These are phyloP conservation scores for Diaporthe velutina DNA, from an alignment of 2,329 filamentous ascomycete genomes.

Conservation along the genomic window DNA sequence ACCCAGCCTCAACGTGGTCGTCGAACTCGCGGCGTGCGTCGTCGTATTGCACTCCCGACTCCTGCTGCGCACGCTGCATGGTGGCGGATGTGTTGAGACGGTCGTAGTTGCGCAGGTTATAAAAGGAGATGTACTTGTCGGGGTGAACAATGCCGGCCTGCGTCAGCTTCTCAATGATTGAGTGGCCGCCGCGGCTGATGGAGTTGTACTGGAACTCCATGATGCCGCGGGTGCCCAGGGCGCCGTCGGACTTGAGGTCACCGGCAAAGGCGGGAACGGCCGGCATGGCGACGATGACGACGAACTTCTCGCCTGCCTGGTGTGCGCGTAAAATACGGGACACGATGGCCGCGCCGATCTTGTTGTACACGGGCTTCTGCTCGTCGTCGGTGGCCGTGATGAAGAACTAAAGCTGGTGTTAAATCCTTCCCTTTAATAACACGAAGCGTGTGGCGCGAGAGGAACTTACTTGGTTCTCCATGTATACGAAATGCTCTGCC, in stretches of 20 bases:
- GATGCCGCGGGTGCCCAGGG: slow-evolving; percentile 83
- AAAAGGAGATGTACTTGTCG: slow-evolving; percentile 82
- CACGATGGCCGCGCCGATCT: slow-evolving; percentile 83
- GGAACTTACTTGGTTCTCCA: slow-evolving; percentile 74
- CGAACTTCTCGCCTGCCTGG: slow-evolving; percentile 74
- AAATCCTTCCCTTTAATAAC: background rate
- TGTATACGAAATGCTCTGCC: slow-evolving; percentile 81
- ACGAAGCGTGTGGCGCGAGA: too few species aligned
- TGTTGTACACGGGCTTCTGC: slow-evolving; percentile 81
- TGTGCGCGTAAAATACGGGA: slow-evolving; percentile 81
- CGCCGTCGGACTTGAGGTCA: slow-evolving; percentile 79
- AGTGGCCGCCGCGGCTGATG: slow-evolving; percentile 82
- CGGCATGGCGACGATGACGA: slow-evolving; percentile 83
- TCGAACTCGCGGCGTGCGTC: slow-evolving; percentile 74
- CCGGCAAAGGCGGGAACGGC: slow-evolving; percentile 87
- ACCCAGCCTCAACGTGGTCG: slow-evolving; percentile 63
- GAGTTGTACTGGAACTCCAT: slow-evolving; percentile 90
- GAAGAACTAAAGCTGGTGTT: slow-evolving; percentile 73
- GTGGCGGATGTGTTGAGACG: slow-evolving; percentile 79
- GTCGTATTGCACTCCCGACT: slow-evolving; percentile 77
- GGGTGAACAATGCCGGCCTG: slow-evolving; percentile 76
- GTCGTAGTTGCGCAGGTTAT: slow-evolving; percentile 87
- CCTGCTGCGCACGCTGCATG: slow-evolving; percentile 71
- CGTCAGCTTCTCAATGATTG: slow-evolving; percentile 80
- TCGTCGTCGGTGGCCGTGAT: slow-evolving; percentile 82